These are phyloP conservation scores for Plasmodium coatneyi DNA, from an alignment of 169 alveolate genomes.

Conservation along the genomic window DNA sequence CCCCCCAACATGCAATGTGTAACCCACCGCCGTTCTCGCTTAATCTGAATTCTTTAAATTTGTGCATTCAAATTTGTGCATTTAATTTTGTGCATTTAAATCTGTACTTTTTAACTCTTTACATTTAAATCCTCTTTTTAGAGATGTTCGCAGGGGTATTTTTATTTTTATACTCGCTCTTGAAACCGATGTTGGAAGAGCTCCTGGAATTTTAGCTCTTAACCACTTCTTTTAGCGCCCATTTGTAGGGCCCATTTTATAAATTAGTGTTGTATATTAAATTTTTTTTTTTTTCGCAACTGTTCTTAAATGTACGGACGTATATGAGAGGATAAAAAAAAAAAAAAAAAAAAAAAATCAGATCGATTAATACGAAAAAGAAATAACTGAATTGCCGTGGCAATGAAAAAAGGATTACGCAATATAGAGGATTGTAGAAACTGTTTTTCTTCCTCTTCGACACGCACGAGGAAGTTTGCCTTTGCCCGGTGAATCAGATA, in stretches of 20 bases:
- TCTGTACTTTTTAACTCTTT: neutral
- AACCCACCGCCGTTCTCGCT: neutral
- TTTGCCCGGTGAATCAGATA: neutral
- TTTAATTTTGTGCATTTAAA: neutral
- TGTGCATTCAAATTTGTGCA: neutral
- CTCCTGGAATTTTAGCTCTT: neutral
- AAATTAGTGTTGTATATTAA: neutral
- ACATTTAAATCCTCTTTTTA: neutral
- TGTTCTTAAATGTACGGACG: neutral
- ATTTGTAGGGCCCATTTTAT: neutral
- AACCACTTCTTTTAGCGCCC: neutral
- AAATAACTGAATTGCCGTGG: neutral
- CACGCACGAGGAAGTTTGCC: neutral
- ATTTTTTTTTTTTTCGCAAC: neutral
- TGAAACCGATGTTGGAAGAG: neutral
- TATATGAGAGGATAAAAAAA: neutral
- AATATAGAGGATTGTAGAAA: neutral
- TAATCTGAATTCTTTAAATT: neutral
- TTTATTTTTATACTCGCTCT: neutral
- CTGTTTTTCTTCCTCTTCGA: neutral
- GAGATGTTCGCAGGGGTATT: neutral
- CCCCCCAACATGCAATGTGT: neutral
- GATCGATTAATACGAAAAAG: neutral
- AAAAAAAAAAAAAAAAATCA: neutral
- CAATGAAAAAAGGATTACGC: neutral